A percentile compares a stretch with the other conserved stretches of the same genome.
Conservation (phyloP, 805 yeast species). For the Saccharomyces cerevisiae region DNA sequence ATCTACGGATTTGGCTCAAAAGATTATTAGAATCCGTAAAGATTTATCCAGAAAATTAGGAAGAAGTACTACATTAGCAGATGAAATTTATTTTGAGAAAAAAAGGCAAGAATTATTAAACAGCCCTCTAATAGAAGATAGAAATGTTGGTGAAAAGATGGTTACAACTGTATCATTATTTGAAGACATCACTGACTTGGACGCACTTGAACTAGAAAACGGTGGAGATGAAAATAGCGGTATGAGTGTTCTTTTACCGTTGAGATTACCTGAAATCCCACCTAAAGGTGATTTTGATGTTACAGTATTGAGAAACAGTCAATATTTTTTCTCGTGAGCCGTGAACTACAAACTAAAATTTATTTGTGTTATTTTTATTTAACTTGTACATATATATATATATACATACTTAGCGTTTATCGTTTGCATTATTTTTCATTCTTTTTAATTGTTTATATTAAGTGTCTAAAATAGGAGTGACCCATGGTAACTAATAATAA, state of each 20-base stretch:
- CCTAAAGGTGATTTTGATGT: slow-evolving; percentile 80
- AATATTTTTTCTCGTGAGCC: slow-evolving; percentile 58
- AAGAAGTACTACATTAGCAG: slow-evolving; percentile 52
- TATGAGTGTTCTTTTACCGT: slow-evolving; percentile 51
- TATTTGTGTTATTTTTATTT: not conserved
- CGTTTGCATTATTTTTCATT: not conserved
- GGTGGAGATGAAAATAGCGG: slow-evolving; percentile 23
- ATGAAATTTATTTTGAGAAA: slow-evolving; percentile 67
- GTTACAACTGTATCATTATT: slow-evolving; percentile 64
- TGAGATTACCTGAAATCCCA: slow-evolving; percentile 66
- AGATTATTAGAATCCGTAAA: slow-evolving; percentile 42
- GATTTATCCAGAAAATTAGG: slow-evolving; percentile 42
- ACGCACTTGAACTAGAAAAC: slow-evolving; percentile 18
- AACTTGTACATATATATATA: not conserved
- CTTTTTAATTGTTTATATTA: not conserved
- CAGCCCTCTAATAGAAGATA: slow-evolving; percentile 44
- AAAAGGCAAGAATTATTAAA: slow-evolving; percentile 47
- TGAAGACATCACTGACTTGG: slow-evolving; percentile 24
- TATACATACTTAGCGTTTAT: not conserved
- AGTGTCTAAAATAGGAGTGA: not conserved
- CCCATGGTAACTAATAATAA: not conserved
- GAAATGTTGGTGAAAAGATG: slow-evolving; percentile 44
- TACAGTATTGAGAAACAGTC: slow-evolving; percentile 56
- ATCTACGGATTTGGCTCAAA: slow-evolving; percentile 42
- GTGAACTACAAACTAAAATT: not conserved